Evolutionary conservation across 768 basidiomycete species (phyloP).

Genomic region (Collybia sp.): DNA sequence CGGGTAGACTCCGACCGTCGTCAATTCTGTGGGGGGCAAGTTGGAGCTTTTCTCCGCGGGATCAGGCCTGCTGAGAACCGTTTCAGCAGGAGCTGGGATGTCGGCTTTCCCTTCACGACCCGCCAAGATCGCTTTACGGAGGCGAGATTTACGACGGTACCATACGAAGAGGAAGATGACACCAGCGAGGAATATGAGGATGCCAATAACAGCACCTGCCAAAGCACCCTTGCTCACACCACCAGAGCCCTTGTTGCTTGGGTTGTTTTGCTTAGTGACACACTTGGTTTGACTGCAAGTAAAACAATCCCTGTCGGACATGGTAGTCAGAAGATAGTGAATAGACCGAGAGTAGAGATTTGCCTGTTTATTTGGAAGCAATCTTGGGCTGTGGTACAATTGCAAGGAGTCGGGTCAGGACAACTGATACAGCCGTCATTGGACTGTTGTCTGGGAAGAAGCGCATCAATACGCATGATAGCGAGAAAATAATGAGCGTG

Average conservation of each 20-base stretch:
- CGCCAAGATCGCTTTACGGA: slow-evolving; percentile 28
- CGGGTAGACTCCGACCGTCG: slow-evolving; percentile 44
- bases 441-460: slow-evolving; percentile 34
- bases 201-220: slow-evolving; percentile 69
- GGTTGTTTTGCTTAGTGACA: slow-evolving; percentile 22
- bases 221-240: slow-evolving; percentile 66
- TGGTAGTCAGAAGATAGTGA: slow-evolving; percentile 4
- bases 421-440: slow-evolving; percentile 41
- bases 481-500: slow-evolving; percentile 21
- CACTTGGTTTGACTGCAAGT: slow-evolving; percentile 53
- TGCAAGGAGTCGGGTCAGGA: slow-evolving; percentile 45
- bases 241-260: slow-evolving; percentile 18
- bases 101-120: slow-evolving; percentile 46
- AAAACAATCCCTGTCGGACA: slow-evolving; percentile 46
- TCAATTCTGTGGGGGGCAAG: slow-evolving; percentile 25
- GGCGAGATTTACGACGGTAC: slow-evolving; percentile 55
- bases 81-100: slow-evolving; percentile 67
- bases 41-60: slow-evolving; percentile 58
- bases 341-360: slow-evolving; percentile 12
- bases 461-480: slow-evolving; percentile 30
- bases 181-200: slow-evolving; percentile 52
- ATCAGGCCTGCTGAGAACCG: slow-evolving; percentile 80
- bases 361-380: slow-evolving; percentile 63
- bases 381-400: slow-evolving; percentile 47
- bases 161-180: slow-evolving; percentile 51